Evolutionary conservation across 495 filamentous ascomycete species (phyloP).

Genomic region (Trichocladium antarcticum): DNA sequence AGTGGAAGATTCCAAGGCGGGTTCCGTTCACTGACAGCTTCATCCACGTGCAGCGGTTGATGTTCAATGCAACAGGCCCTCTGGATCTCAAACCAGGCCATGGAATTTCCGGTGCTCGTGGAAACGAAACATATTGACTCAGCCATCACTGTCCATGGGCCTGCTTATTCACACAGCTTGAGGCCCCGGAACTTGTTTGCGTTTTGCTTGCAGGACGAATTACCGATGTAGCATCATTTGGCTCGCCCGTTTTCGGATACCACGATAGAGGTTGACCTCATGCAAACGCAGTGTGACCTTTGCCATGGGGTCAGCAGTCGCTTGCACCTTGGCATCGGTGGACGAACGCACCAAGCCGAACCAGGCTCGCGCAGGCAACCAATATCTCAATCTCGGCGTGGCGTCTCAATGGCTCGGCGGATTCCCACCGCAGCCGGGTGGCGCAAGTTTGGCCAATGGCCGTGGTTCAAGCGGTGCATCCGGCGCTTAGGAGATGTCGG

Average conservation of each 20-base stretch:
- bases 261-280: neutral
- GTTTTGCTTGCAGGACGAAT: too few relatives aligned
- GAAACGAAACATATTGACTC: neutral
- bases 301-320: neutral
- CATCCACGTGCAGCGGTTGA: neutral
- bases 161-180: too few relatives aligned
- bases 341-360: neutral
- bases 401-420: constrained; percentile 15
- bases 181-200: too few relatives aligned
- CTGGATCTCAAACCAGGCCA: neutral
- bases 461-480: neutral
- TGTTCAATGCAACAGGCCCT: neutral
- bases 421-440: constrained; percentile 6
- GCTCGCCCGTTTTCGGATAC: neutral
- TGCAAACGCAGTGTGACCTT: neutral
- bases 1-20: too few relatives aligned
- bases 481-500: constrained; percentile 23
- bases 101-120: neutral
- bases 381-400: constrained; percentile 17
- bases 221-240: too few relatives aligned
- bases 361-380: constrained; percentile 5
- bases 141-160: too few relatives aligned
- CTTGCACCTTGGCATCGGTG: constrained; percentile 2
- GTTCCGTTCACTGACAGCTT: neutral
- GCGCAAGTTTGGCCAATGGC: constrained; percentile 22